Conservation (phyloP, 2,329 filamentous ascomycete genomes). For the Fusarium transvaalense region DNA sequence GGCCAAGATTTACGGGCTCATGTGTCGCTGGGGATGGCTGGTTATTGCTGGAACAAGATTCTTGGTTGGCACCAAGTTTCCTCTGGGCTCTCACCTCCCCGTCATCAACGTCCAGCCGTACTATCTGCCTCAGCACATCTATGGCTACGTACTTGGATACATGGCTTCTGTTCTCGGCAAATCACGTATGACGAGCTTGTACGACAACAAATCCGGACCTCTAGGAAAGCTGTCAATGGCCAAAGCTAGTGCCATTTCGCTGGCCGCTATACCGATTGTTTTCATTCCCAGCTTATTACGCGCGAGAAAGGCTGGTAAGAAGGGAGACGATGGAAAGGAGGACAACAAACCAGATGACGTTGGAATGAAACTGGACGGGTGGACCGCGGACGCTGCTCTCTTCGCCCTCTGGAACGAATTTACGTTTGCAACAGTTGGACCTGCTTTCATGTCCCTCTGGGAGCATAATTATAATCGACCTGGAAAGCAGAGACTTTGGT, state of each 20-base stretch:
- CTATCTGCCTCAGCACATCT: slow-evolving; percentile 3
- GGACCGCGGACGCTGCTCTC: slow-evolving; percentile 7
- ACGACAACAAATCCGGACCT: neutral
- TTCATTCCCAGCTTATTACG: neutral
- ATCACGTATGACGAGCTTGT: slow-evolving; percentile 1
- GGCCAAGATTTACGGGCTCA: slow-evolving; percentile 1
- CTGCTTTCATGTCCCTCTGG: slow-evolving; percentile 10
- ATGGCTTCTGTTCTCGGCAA: slow-evolving; percentile 10
- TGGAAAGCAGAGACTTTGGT: neutral
- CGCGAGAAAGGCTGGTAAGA: neutral
- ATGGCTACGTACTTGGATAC: neutral
- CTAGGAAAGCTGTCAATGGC: slow-evolving; percentile 10
- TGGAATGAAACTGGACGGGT: slow-evolving; percentile 1
- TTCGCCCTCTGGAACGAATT: slow-evolving; percentile 10
- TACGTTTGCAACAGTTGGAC: slow-evolving; percentile 5
- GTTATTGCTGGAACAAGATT: neutral
- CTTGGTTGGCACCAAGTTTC: neutral
- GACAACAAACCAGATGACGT: neutral
- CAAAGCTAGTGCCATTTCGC: slow-evolving; percentile 1
- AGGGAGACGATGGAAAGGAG: neutral
- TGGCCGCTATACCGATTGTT: neutral
- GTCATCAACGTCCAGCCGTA: slow-evolving; percentile 1
- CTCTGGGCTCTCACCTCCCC: neutral
- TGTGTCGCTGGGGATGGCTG: slow-evolving; percentile 13
- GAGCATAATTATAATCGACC: slow-evolving; percentile 5